Evolutionary conservation across 306 rosid genomes (phyloP), one percentile per base, ranked within the genome.

Genomic region (Inga leiocalycina): DNA sequence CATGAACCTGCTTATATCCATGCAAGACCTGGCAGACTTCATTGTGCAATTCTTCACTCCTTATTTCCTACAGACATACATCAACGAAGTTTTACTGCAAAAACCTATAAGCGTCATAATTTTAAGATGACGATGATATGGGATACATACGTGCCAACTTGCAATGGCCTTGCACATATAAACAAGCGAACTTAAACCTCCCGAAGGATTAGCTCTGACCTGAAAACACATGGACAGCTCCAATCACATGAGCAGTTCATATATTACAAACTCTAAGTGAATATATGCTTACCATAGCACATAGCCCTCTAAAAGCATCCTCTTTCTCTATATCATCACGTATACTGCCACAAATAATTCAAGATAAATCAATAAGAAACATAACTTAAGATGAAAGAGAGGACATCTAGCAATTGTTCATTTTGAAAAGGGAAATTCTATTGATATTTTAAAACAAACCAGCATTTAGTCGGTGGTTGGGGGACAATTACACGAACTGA

Each of bases 291-390:
- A 97, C 99, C 97, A 97, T 84, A 32, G 98, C 95, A 80, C 99
- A 97, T 22, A 97, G 94, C 82, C 99, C 99, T 77, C 93, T 91
- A 75, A 97, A 97, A 41, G 99, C 99, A 70, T 97, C 99, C 92
- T 97, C 99, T 82, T 97, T 97, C 83, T 97, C 99, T 78, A 97
- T 75, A 84, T 97, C 99, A 69, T 97, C 99, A 5, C 97, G 97
- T 87, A 94, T 97, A 91, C 99, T 97, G 91, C 83, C 76, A 90
- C 22, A 84, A 85, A 81, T 62, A 77, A 84, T 61, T 56, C 65
- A 70, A 61, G 70, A 56, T 77, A 84, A 41, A 86, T 78, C 64
- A 82, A 70, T 76, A 75, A 24, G 68, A 69, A 75, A 65, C 73
- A 81, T 76, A 67, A 61, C 39, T 68, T 15, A 68, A 57, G 27